Evolutionary conservation across 2,329 filamentous ascomycete genomes (phyloP).

Genomic region (Venturia asperata): DNA sequence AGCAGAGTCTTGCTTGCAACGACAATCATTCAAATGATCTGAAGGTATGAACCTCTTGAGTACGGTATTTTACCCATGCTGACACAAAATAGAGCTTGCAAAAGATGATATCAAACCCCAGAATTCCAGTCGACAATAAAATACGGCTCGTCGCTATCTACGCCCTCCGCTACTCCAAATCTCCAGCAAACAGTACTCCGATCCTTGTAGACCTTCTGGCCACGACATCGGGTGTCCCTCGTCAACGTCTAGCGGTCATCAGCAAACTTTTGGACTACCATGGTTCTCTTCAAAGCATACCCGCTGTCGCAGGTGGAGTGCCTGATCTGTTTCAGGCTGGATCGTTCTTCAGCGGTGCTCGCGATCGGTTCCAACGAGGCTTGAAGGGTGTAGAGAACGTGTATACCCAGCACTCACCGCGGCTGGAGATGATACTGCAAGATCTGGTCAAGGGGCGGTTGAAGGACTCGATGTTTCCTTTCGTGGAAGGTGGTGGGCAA

Average conservation of each 20-base stretch:
- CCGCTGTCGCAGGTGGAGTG: constrained; percentile 63
- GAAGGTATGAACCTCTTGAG: constrained; percentile 51
- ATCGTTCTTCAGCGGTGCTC: constrained; percentile 83
- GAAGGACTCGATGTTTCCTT: constrained; percentile 82
- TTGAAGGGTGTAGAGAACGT: constrained; percentile 98
- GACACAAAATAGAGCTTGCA: constrained; percentile 61
- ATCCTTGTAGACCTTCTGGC: constrained; percentile 80
- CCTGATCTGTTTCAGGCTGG: constrained; percentile 82
- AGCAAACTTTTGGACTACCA: constrained; percentile 79
- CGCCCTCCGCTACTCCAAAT: constrained; percentile 82
- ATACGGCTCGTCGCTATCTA: constrained; percentile 89
- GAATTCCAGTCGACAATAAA: constrained; percentile 74
- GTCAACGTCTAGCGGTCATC: constrained; percentile 70
- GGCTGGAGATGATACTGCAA: constrained; percentile 79
- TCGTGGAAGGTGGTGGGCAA: constrained; percentile 78
- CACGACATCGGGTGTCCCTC: constrained; percentile 73
- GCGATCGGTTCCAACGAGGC: constrained; percentile 76
- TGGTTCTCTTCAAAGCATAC: constrained; percentile 66
- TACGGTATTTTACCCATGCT: background rate
- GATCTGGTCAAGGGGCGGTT: constrained; percentile 88
- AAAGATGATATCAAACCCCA: constrained; percentile 71
- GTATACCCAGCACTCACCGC: constrained; percentile 92
- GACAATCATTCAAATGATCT: constrained; percentile 88
- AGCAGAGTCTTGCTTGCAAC: constrained; percentile 94
- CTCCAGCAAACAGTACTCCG: constrained; percentile 73